Evolutionary conservation across 805 yeast genomes (phyloP), one percentile per base, ranked within the genome.

Genomic region (Limtongia smithiae): DNA sequence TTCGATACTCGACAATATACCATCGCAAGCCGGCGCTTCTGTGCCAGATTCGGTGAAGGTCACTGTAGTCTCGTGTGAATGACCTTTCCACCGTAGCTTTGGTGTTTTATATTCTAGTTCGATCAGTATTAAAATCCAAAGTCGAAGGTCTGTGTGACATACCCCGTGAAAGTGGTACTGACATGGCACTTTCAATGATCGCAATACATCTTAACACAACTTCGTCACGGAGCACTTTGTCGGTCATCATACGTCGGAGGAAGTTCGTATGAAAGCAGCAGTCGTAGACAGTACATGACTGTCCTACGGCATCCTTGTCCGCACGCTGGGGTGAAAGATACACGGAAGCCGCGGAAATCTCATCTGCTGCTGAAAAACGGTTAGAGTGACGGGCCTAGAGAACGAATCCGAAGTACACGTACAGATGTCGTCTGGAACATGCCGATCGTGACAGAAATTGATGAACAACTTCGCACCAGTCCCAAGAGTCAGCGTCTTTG

Each of bases 201-300:
- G 87, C 95, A 35, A 88, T 64, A 60, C 95, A 83, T 84, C 95
- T 87, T 62, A 87, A 95, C 5, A 84, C 76, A 41, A 86, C 63
- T 12, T 88, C 82, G 40, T 79, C 73, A 51, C 80, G 72, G 47
- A 88, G 71, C 43, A 84, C 84, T 1, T 68, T 57, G 55, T 82
- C 83, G 35, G 74, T 59, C 37, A 76, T 71, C 28, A 82, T 74
- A 83, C 90, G 82, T 37, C 70, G 68, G 68, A 82, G 74, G 41
- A 89, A 79, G 31, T 68, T 68, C 7, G 78, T 73, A 62, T 86
- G 81, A 50, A 88, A 76, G 41, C 90, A 81, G 65, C 96, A 89
- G 65, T 89, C 96, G 60, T 79, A 79, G 1, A 86, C 89, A 37
- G 75, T 68, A 37, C 89, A 79, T 14, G 70, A 65, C 2, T 68